Evolutionary conservation across 371 early-diverging fungal species (phyloP).

Genomic region (Chytridiales sp.): DNA sequence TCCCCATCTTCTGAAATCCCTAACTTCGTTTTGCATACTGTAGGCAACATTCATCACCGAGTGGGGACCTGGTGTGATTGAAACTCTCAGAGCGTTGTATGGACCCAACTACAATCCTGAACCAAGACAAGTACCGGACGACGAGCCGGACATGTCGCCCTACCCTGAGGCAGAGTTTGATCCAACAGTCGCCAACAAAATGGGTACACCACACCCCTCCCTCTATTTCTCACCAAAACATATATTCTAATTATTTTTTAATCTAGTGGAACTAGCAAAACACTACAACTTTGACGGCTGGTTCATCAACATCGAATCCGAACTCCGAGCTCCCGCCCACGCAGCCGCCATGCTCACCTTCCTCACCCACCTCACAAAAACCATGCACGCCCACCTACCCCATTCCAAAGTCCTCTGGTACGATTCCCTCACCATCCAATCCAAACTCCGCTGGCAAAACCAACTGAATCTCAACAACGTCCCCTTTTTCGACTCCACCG

Average conservation of each 20-base stretch:
- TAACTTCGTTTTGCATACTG: background rate
- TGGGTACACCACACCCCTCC: no score
- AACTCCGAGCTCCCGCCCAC: constrained; percentile 35
- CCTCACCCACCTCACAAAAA: constrained; percentile 45
- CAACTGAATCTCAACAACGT: constrained; percentile 49
- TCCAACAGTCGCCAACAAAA: constrained; percentile 53
- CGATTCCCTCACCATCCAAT: constrained; percentile 53
- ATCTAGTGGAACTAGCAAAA: constrained; percentile 56
- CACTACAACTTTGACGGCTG: constrained; percentile 69
- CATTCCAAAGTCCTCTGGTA: constrained; percentile 59
- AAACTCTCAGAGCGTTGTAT: constrained; percentile 32
- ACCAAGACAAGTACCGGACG: constrained; percentile 20
- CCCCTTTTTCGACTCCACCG: constrained; percentile 51
- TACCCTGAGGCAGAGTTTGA: constrained; percentile 27
- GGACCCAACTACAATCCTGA: constrained; percentile 24
- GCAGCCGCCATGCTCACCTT: constrained; percentile 38
- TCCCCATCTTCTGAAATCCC: background rate
- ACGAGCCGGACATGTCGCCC: background rate
- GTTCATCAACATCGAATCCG: constrained; percentile 65
- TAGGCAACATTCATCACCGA: constrained; percentile 34
- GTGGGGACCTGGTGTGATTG: constrained; percentile 29
- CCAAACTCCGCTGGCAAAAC: constrained; percentile 60
- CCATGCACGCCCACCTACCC: constrained; percentile 52
- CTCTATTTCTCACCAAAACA: background rate
- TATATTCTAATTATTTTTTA: background rate